Base-by-base conservation (phyloP, 1,284 basidiomycete species). In the Malassezia sympodialis region DNA sequence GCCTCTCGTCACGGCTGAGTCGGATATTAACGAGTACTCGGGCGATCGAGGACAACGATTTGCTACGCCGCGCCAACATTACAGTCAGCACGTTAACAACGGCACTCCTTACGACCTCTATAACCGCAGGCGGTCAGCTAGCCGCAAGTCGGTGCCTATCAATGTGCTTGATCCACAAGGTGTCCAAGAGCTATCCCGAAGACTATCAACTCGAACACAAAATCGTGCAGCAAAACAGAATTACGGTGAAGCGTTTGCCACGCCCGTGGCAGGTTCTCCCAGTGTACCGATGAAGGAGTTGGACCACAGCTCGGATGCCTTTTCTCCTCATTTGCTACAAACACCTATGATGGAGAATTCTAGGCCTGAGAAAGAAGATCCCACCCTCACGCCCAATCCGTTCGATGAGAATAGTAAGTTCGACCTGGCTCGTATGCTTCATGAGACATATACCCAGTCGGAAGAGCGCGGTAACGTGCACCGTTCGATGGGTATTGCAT, bases 391-490 rank as follows among this genome's bases (percentile, higher is more conserved):
- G 1, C 14, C 12, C 4, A 64, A 69, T 47, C 66, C 68, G 6
- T 67, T 70, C 26, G 66, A 71, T 53, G 61, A 65, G 47, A 49
- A 62, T 10, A 74, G 68, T 41, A 65, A 68, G 17, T 76, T 76
- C 32, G 74, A 76, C 48, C 68, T 76, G 26, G 68, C 71, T 41
- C 49, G 51, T n/a, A 71, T 73, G 58, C 61, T 76, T 7, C 61
- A 59, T 15, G 61, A 69, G 24, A 40, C 68, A 35, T 56, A 75
- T 28, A 50, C 59, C 11, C 65, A 67, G 37, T 61, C 59, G 6
- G 63, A 69, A 26, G 59, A 65, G 28, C 49, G 63, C 11, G 69
- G 69, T 1, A 60, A 71, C 46, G 53, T 65, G 46, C 49, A 27
- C 1, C 51, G 75, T 3, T 53, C 66, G 23, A 67, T 67, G 62